Conservation (phyloP, 345 rosid genomes). For the Syzygium grande region DNA sequence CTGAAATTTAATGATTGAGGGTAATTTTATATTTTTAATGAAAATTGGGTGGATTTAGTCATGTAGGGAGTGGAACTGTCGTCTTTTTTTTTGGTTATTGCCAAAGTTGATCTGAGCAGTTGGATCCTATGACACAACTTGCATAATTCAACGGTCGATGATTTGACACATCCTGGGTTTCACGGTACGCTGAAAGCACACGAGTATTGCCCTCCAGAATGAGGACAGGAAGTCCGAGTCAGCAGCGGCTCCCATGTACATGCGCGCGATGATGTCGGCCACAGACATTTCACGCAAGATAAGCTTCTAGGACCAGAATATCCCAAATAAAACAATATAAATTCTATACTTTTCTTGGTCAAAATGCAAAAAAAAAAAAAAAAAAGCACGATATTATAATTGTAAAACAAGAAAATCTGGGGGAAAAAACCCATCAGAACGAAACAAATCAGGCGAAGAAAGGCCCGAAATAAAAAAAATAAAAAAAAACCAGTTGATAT, state of each 20-base stretch:
- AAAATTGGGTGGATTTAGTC: too few species aligned
- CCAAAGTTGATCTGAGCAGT: not conserved
- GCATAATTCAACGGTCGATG: not conserved
- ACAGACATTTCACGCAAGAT: not conserved
- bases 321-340: not conserved
- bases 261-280: not conserved
- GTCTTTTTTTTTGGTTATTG: not conserved
- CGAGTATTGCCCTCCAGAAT: not conserved
- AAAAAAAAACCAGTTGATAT: too few species aligned
- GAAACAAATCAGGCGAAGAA: not conserved
- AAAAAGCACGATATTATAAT: not conserved
- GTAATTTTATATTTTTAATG: not conserved
- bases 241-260: not conserved
- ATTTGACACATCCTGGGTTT: not conserved
- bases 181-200: not conserved
- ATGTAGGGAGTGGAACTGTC: too few species aligned
- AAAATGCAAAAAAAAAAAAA: not conserved
- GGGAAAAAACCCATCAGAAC: not conserved
- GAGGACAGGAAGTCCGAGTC: not conserved
- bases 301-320: not conserved
- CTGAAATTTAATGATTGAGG: not conserved
- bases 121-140: not conserved
- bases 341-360: not conserved
- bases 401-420: not conserved
- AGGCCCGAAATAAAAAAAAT: not conserved